Conservation (phyloP, 306 rosid species). For the Spatholobus suberectus region DNA sequence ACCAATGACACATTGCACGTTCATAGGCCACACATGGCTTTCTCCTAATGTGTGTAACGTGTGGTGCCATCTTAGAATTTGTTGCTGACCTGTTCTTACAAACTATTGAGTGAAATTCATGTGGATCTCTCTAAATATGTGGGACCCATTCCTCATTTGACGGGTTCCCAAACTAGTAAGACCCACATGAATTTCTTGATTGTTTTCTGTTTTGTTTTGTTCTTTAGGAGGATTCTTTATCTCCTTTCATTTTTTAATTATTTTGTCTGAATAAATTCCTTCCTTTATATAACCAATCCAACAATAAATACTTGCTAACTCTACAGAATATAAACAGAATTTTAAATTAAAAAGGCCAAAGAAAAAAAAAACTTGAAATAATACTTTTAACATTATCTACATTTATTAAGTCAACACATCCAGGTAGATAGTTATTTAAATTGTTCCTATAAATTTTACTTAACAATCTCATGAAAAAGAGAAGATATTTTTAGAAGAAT, state of each 20-base stretch:
- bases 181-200: too few relatives aligned
- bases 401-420: constrained; percentile 19
- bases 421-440: not conserved
- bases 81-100: not conserved
- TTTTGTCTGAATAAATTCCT: not conserved
- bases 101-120: too few relatives aligned
- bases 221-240: not conserved
- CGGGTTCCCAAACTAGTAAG: too few relatives aligned
- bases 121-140: too few relatives aligned
- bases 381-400: constrained; percentile 9
- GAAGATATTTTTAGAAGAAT: not conserved
- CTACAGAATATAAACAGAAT: constrained; percentile 1
- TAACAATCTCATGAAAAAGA: not conserved
- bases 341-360: not conserved
- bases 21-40: not conserved
- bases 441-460: not conserved
- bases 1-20: not conserved
- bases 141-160: too few relatives aligned
- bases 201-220: too few relatives aligned
- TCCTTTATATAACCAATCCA: not conserved
- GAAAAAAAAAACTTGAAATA: not conserved
- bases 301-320: constrained; percentile 29
- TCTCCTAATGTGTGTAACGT: not conserved
- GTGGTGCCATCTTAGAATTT: not conserved
- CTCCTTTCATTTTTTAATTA: not conserved